Percentiles rank a stretch among this genome's conserved stretches.
phyloP scores from a whole-genome alignment of 2,329 filamentous ascomycete species.

The Beauveria asiatica region DNA sequence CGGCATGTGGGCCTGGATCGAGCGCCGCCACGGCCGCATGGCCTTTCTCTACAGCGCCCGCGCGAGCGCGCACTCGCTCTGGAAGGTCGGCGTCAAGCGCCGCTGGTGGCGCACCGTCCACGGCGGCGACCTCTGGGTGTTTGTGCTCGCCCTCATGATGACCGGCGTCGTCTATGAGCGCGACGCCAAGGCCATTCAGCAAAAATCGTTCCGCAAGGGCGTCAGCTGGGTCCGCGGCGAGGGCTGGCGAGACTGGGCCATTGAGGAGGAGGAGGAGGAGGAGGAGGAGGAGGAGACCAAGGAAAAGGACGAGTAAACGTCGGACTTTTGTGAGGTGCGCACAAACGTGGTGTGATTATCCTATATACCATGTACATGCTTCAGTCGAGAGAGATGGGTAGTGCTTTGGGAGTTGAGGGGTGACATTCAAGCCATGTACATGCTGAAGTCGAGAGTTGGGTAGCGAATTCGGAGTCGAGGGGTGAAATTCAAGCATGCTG shows the following conservation, averaged over 20 bases:
- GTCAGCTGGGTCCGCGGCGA: constrained; percentile 68
- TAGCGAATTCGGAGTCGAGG: background rate
- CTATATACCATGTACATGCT: background rate
- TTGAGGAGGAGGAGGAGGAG: constrained; percentile 40
- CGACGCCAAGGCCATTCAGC: constrained; percentile 58
- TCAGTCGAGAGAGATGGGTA: no score
- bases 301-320: constrained; percentile 21
- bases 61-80: constrained; percentile 71
- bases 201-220: constrained; percentile 59
- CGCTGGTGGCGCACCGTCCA: constrained; percentile 78
- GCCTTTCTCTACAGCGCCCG: constrained; percentile 74
- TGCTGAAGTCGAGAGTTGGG: background rate
- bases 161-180: constrained; percentile 71
- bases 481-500: background rate
- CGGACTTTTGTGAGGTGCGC: no score
- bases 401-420: background rate
- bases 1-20: constrained; percentile 76
- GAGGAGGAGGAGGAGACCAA: constrained; percentile 32
- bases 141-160: constrained; percentile 69
- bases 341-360: no score
- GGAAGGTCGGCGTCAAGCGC: constrained; percentile 90
- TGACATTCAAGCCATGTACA: background rate
- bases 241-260: constrained; percentile 62
- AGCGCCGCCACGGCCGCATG: constrained; percentile 52
- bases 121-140: constrained; percentile 77